These are phyloP conservation scores for Davidsoniella virescens DNA, from an alignment of 2,329 filamentous ascomycete genomes.

Conservation along the genomic window DNA sequence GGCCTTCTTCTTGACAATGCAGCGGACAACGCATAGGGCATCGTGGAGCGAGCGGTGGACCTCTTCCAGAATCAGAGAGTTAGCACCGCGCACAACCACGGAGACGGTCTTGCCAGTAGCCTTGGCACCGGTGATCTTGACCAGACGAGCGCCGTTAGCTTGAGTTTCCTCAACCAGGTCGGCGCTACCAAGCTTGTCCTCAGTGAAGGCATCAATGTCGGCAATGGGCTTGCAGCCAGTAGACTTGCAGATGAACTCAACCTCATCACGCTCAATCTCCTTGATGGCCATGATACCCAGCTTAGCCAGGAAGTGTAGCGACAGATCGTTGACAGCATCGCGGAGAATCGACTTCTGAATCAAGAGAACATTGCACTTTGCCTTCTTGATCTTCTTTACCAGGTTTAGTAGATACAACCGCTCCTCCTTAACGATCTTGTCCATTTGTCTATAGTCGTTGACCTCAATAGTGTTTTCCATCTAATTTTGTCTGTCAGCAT, in stretches of 20 bases:
- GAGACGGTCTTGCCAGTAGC: conserved; percentile 75
- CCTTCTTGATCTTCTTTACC: conserved; percentile 99
- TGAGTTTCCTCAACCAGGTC: conserved; percentile 89
- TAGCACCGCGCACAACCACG: conserved; percentile 86
- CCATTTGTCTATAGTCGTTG: conserved; percentile 99
- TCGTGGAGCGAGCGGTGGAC: conserved; percentile 94
- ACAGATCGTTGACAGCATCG: conserved; percentile 94
- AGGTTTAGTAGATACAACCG: conserved; percentile 95
- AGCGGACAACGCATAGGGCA: conserved; percentile 91
- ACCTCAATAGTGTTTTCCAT: conserved; percentile 99
- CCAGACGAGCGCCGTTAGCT: conserved; percentile 73
- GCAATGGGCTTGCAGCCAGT: conserved; percentile 98
- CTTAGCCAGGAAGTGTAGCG: conserved; percentile 92
- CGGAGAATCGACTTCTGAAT: conserved; percentile 98
- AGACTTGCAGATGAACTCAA: conserved; percentile 98
- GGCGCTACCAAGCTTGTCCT: conserved; percentile 90
- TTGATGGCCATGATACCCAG: conserved; percentile 91
- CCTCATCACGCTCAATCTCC: conserved; percentile 95
- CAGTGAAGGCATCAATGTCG: conserved; percentile 94
- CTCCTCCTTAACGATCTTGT: conserved; percentile 99
- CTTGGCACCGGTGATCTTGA: conserved; percentile 89
- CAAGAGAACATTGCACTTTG: conserved; percentile 95
- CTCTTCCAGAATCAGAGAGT: conserved; percentile 86
- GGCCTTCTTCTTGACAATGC: conserved; percentile 98
- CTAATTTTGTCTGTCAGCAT: conserved; percentile 23